These are phyloP conservation scores for Lasiodiplodia citricola DNA, from an alignment of 2,329 filamentous ascomycete species.

Conservation along the genomic window DNA sequence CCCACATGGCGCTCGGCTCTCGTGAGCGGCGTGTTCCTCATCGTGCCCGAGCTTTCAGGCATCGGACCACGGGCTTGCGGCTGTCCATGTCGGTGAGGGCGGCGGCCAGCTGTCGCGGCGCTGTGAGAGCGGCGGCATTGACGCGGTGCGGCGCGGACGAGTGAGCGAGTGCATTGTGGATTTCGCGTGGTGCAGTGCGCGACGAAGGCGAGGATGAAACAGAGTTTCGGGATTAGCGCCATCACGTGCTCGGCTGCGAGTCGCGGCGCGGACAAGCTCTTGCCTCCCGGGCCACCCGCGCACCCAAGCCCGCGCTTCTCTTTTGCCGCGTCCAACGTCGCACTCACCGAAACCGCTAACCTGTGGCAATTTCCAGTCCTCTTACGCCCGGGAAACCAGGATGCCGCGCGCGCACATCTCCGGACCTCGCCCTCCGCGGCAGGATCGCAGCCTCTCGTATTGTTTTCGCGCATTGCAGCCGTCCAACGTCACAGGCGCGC, in stretches of 20 bases:
- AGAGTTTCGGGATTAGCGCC: background rate
- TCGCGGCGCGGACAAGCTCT: background rate
- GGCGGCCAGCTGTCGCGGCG: background rate
- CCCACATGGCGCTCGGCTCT: slow-evolving; percentile 11
- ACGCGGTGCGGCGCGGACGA: background rate
- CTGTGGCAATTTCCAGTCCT: background rate
- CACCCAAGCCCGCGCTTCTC: background rate
- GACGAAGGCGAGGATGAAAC: background rate
- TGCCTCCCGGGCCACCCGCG: background rate
- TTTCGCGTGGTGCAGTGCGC: background rate
- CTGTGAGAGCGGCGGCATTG: background rate
- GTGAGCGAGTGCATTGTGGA: background rate
- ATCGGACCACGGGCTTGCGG: background rate
- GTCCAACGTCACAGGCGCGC: background rate
- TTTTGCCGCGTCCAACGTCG: background rate
- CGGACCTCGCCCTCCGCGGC: background rate
- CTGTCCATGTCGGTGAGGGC: background rate
- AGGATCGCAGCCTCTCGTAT: background rate
- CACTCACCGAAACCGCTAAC: background rate
- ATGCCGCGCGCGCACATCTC: background rate
- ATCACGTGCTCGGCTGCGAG: background rate
- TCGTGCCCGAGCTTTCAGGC: slow-evolving; percentile 6
- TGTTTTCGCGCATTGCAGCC: background rate
- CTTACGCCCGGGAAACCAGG: background rate
- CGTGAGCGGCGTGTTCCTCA: background rate